These are phyloP conservation scores for Micractinium sp. DNA, from an alignment of 139 green algal species.

Conservation along the genomic window DNA sequence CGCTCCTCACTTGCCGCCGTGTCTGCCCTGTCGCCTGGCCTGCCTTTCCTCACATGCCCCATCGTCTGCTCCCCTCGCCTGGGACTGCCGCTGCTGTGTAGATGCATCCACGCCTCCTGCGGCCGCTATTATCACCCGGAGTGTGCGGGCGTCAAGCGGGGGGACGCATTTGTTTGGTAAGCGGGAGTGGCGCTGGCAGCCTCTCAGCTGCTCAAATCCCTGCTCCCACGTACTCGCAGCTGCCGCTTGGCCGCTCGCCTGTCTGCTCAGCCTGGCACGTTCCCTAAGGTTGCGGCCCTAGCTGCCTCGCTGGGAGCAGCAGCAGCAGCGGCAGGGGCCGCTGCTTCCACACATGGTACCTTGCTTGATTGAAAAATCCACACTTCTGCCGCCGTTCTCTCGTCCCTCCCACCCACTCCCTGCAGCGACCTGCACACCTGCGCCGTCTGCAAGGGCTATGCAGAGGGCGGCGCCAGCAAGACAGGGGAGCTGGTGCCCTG, in stretches of 20 bases:
- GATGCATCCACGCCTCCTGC: slow-evolving; percentile 56
- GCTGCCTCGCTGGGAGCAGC: no score
- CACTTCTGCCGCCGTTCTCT: neutral
- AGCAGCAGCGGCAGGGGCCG: no score
- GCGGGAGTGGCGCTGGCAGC: neutral
- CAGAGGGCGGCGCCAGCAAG: neutral
- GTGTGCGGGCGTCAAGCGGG: slow-evolving; percentile 37
- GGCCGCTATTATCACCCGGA: slow-evolving; percentile 61
- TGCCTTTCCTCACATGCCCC: neutral
- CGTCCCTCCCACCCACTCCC: neutral
- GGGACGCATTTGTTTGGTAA: slow-evolving; percentile 33
- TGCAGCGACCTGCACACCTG: slow-evolving; percentile 51
- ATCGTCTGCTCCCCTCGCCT: neutral
- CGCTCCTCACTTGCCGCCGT: neutral
- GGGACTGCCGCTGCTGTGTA: neutral
- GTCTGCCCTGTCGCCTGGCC: neutral
- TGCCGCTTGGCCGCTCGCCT: no score
- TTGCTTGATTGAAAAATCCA: no score
- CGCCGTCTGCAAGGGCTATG: neutral
- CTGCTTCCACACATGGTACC: no score
- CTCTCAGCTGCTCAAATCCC: no score
- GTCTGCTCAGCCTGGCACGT: no score
- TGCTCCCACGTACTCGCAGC: no score
- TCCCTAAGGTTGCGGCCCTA: no score
- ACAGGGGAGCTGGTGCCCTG: slow-evolving; percentile 55